These are phyloP conservation scores for Lunasporangiospora selenospora DNA, from an alignment of 192 early-diverging fungal genomes.

Conservation along the genomic window DNA sequence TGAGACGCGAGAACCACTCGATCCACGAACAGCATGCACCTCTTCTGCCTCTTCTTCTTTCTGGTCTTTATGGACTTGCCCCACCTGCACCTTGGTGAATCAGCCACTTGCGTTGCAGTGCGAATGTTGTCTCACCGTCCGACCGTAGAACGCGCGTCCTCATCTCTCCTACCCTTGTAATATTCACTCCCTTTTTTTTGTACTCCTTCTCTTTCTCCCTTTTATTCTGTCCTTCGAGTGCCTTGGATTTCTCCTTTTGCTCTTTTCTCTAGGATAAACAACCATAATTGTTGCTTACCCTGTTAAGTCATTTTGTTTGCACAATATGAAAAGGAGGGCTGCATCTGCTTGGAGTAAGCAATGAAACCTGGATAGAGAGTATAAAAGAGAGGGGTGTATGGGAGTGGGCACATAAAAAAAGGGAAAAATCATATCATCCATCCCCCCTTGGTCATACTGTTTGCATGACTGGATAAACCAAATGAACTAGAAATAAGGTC, in stretches of 20 bases:
- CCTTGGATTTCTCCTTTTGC: not conserved
- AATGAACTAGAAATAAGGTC: slow-evolving; percentile 1
- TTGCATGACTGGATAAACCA: slow-evolving; percentile 21
- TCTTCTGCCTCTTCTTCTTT: too few relatives aligned
- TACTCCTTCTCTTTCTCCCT: not conserved
- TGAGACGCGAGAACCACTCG: not conserved
- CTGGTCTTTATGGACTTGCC: slow-evolving; percentile 56
- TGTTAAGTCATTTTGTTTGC: too few relatives aligned
- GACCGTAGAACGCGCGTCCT: slow-evolving; percentile 30
- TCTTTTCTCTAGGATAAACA: not conserved
- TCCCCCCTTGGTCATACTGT: too few relatives aligned
- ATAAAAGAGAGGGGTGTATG: slow-evolving; percentile 9
- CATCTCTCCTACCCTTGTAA: too few relatives aligned
- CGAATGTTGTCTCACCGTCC: slow-evolving; percentile 46
- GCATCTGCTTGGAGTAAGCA: too few relatives aligned
- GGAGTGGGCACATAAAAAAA: slow-evolving; percentile 2
- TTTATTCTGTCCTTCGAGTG: slow-evolving; percentile 5
- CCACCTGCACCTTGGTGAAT: slow-evolving; percentile 64
- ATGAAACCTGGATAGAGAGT: slow-evolving; percentile 3
- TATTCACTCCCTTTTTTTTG: not conserved
- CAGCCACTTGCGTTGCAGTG: slow-evolving; percentile 51
- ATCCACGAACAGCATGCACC: not conserved
- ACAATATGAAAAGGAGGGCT: too few relatives aligned
- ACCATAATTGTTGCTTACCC: too few relatives aligned
- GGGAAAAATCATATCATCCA: slow-evolving; percentile 9